These are phyloP conservation scores for Myrica gale DNA, from an alignment of 306 rosid genomes.

Conservation along the genomic window DNA sequence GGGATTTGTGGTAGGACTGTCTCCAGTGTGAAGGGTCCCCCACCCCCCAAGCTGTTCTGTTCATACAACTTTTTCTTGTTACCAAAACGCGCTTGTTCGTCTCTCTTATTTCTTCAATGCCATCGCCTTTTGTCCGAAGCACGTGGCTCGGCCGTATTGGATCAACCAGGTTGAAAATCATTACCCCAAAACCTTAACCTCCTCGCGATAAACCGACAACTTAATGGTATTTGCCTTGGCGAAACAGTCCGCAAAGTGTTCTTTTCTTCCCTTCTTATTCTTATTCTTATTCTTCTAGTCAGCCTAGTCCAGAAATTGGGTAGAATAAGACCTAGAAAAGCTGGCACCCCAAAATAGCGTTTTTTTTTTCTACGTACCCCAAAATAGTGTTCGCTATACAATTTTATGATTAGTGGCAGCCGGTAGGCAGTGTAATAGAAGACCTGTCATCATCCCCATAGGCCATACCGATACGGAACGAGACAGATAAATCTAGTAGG, in stretches of 20 bases:
- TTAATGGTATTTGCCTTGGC: too few species aligned
- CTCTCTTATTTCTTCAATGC: conserved; percentile 16
- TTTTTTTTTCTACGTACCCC: too few species aligned
- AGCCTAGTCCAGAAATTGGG: too few species aligned
- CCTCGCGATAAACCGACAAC: too few species aligned
- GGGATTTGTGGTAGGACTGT: neutral
- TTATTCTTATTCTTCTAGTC: too few species aligned
- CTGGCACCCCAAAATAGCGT: too few species aligned
- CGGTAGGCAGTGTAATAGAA: neutral
- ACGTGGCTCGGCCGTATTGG: neutral
- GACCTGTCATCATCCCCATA: neutral
- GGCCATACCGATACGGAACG: neutral
- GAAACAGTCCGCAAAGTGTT: too few species aligned
- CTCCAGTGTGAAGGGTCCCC: neutral
- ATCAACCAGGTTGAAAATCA: neutral
- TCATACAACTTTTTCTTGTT: neutral
- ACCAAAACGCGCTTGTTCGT: conserved; percentile 3
- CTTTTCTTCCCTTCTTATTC: too few species aligned
- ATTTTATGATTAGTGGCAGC: neutral
- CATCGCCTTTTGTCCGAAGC: conserved; percentile 4
- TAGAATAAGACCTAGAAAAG: too few species aligned
- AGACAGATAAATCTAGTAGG: neutral
- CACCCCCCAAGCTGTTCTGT: neutral
- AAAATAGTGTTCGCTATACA: neutral
- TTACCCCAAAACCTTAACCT: neutral